phyloP scores from a whole-genome alignment of 2,329 filamentous ascomycete genomes.

The Chrysoporthe deuterocubensis region DNA sequence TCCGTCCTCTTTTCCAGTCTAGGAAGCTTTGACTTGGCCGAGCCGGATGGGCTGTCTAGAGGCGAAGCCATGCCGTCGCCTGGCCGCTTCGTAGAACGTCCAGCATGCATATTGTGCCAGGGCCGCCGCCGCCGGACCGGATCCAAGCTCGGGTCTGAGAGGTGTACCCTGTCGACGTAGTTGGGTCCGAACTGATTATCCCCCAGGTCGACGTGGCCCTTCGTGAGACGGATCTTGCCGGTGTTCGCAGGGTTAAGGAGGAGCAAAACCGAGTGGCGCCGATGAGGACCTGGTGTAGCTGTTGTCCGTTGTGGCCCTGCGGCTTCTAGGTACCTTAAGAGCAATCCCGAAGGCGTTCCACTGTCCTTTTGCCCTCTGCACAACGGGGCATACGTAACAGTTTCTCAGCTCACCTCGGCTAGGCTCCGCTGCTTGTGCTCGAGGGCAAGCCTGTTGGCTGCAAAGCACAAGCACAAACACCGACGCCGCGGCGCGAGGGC shows the following conservation, averaged over 20 bases:
- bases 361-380: conserved; percentile 4
- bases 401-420: not conserved
- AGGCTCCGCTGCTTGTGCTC: not conserved
- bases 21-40: conserved; percentile 52
- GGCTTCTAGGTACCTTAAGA: not conserved
- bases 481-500: conserved; percentile 12
- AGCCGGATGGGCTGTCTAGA: conserved; percentile 35
- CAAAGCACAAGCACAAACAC: conserved; percentile 1
- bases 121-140: conserved; percentile 6
- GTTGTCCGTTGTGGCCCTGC: conserved; percentile 12
- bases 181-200: not conserved
- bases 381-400: not conserved
- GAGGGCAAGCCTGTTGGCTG: not conserved
- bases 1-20: conserved; percentile 52
- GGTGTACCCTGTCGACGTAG: not conserved
- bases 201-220: not conserved
- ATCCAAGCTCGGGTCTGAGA: not conserved
- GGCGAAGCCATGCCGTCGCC: conserved; percentile 43
- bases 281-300: not conserved
- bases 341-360: not conserved
- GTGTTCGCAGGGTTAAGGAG: conserved; percentile 6
- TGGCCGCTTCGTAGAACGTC: conserved; percentile 49
- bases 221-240: conserved; percentile 20
- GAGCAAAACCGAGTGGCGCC: conserved; percentile 8
- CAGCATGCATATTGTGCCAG: conserved; percentile 41